These are phyloP conservation scores for Cairneyella variabilis DNA, from an alignment of 495 filamentous ascomycete species.

Conservation along the genomic window DNA sequence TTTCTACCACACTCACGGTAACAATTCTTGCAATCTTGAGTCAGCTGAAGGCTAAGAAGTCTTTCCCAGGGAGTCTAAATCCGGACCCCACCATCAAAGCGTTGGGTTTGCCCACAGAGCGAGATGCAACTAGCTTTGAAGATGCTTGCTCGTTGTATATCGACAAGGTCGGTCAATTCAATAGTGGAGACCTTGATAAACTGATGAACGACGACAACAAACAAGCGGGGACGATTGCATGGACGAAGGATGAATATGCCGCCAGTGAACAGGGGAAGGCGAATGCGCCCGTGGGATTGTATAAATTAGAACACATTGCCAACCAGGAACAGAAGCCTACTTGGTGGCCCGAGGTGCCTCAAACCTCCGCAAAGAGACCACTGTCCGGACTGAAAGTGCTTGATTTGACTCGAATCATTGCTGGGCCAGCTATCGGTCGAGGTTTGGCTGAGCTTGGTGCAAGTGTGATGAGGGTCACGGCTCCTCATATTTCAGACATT, in stretches of 20 bases:
- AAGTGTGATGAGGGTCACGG: conserved; percentile 57
- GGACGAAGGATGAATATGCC: conserved; percentile 42
- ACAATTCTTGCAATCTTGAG: too few relatives aligned
- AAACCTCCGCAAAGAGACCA: conserved; percentile 36
- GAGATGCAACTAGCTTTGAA: background rate
- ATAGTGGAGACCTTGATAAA: background rate
- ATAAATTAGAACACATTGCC: conserved; percentile 33
- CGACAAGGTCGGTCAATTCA: background rate
- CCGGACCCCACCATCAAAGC: conserved; percentile 37
- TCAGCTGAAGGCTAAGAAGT: too few relatives aligned
- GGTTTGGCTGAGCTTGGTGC: conserved; percentile 57
- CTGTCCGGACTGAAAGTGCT: conserved; percentile 56
- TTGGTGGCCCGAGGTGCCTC: conserved; percentile 36
- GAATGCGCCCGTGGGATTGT: conserved; percentile 47
- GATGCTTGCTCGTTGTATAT: background rate
- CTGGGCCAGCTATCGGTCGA: conserved; percentile 52
- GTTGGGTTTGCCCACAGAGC: conserved; percentile 34
- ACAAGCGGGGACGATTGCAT: conserved; percentile 51
- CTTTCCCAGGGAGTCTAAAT: too few relatives aligned
- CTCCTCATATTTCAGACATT: conserved; percentile 48
- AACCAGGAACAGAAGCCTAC: conserved; percentile 31
- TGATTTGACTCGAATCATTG: conserved; percentile 63
- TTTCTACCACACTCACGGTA: conserved; percentile 50
- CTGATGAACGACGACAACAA: background rate
- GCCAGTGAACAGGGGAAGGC: conserved; percentile 46